Evolutionary conservation across 169 alveolate genomes (phyloP), one percentile per base, ranked within the genome.

Genomic region (Plasmodium cynomolgi): DNA sequence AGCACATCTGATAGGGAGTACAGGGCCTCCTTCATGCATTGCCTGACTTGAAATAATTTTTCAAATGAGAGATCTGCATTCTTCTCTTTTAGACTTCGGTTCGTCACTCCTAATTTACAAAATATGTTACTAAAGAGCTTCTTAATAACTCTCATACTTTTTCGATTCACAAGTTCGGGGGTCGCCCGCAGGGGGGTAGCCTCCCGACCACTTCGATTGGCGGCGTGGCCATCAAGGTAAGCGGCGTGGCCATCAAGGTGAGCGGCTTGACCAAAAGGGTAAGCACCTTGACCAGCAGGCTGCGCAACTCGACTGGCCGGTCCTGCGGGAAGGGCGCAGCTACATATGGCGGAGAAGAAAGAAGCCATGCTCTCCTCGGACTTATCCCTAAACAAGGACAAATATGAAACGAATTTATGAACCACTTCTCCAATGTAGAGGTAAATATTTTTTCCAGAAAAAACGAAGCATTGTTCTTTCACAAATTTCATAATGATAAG

Each of bases 381-480:
- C 41, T 86, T 86, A 77, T 86, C 93, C 26, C 62, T 86, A 26
- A 86, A 44, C 31, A 79, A 29, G 44, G 86, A 75, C 56, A 75
- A 34, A 86, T 50, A 50, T 7, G 68, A 74, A 74, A 79, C 62
- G 47, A 86, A 86, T 54, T 86, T 86, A 39, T 44, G 44, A 3
- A 86, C 54, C 15, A 86, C 93, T 79, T 86, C 93, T 11, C 93
- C 93, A 13, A 86, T 77, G 37, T 75, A 86, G 26, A 86, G 71
- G 41, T 47, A 54, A n/a, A 2, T 31, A 23, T 86, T 50, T 5
- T 86, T 79, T 86, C 26, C 47, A 33, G 6, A 77, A 29, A 86
- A 86, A 9, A 86, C 80, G 17, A 86, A 33, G 8, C 13, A 11
- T 7, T 74, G 31, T 3, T 47, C 44, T 29, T 86, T 13, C 44